Evolutionary conservation across 78 protist genomes (phyloP).

Genomic region (Polysphondylium violaceum): DNA sequence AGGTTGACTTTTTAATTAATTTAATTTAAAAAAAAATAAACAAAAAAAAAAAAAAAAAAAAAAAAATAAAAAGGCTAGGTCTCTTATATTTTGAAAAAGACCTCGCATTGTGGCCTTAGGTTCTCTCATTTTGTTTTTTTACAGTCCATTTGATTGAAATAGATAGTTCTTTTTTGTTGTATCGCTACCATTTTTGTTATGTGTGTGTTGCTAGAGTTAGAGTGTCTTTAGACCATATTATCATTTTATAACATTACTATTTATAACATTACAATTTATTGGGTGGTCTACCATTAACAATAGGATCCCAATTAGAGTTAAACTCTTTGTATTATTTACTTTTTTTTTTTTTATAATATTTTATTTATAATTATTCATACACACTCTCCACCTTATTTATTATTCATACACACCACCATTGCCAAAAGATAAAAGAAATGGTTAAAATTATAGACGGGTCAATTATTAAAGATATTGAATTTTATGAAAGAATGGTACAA

Average conservation of each 20-base stretch:
- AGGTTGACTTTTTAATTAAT: too few relatives aligned
- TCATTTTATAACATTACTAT: too few relatives aligned
- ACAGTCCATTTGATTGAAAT: neutral
- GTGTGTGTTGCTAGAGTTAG: too few relatives aligned
- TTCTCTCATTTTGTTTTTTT: too few relatives aligned
- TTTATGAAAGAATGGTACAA: neutral
- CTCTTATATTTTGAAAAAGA: neutral
- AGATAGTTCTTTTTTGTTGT: neutral
- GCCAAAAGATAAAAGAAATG: neutral
- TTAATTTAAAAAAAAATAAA: too few relatives aligned
- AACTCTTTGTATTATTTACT: neutral
- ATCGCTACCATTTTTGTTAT: neutral
- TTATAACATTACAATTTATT: too few relatives aligned
- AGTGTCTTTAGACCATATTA: too few relatives aligned
- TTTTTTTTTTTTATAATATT: too few relatives aligned
- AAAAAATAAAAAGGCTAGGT: neutral
- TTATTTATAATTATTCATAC: neutral
- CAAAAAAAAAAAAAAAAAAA: too few relatives aligned
- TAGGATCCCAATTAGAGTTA: neutral
- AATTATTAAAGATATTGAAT: neutral
- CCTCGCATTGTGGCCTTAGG: neutral
- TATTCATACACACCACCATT: too few relatives aligned
- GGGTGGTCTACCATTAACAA: neutral
- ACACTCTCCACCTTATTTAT: neutral
- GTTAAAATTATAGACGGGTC: slow-evolving; percentile 19